A percentile compares a stretch with the other conserved stretches of the same genome.
Conservation (phyloP, 768 basidiomycete genomes). For the Mycena chlorophos region DNA sequence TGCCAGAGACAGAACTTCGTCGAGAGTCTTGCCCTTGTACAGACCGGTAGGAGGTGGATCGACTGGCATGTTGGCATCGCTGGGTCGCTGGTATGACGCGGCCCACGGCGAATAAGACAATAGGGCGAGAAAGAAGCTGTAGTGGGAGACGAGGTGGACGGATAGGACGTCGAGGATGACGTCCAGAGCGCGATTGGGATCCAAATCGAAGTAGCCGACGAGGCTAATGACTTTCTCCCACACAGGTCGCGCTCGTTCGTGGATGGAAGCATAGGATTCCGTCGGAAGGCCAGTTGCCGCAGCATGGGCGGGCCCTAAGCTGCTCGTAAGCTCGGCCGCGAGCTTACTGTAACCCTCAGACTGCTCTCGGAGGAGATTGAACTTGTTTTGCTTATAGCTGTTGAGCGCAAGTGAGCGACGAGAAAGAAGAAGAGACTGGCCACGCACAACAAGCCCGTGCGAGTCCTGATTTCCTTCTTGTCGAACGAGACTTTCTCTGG, state of each 20-base stretch:
- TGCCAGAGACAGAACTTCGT: constrained; percentile 62
- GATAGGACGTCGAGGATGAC: constrained; percentile 90
- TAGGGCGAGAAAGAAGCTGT: constrained; percentile 85
- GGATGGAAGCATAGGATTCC: constrained; percentile 57
- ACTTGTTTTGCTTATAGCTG: constrained; percentile 97
- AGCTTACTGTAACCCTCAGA: constrained; percentile 97
- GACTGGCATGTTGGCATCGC: constrained; percentile 37
- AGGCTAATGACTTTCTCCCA: constrained; percentile 88
- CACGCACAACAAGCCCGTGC: constrained; percentile 81
- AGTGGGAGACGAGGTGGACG: constrained; percentile 77
- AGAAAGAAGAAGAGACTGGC: background rate
- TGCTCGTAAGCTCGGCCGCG: constrained; percentile 76
- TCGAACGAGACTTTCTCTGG: constrained; percentile 65
- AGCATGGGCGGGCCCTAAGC: constrained; percentile 74
- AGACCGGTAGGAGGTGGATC: constrained; percentile 38
- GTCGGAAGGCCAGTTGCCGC: constrained; percentile 62
- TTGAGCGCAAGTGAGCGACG: background rate
- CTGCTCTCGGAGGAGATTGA: constrained; percentile 95
- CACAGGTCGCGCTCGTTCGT: constrained; percentile 63
- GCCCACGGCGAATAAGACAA: constrained; percentile 88
- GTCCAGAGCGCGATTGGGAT: constrained; percentile 92
- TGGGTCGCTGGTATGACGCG: constrained; percentile 43
- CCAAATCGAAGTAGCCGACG: constrained; percentile 94
- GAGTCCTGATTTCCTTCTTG: constrained; percentile 78
- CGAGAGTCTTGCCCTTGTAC: constrained; percentile 62